Percentiles rank a stretch among this genome's conserved stretches.
phyloP scores from a whole-genome alignment of 306 rosid genomes.

The Casuarina glauca region DNA sequence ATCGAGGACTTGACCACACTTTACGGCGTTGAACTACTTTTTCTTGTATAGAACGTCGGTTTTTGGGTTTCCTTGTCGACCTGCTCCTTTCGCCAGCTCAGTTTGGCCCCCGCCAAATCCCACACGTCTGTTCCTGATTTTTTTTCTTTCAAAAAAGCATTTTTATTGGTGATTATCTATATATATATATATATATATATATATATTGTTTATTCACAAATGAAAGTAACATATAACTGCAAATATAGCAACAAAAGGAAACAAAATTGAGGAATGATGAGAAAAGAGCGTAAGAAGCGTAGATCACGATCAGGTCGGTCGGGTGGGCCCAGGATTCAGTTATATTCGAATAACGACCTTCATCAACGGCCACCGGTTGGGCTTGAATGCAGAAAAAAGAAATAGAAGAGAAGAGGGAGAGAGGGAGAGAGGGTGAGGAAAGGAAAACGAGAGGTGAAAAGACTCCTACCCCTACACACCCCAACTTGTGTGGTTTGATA shows the following conservation, averaged over 20 bases:
- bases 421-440: not conserved
- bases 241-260: too few relatives aligned
- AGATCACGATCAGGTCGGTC: not conserved
- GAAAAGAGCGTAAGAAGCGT: too few relatives aligned
- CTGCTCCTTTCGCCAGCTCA: slow-evolving; percentile 25
- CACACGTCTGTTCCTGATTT: slow-evolving; percentile 6
- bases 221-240: too few relatives aligned
- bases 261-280: too few relatives aligned
- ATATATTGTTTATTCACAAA: too few relatives aligned
- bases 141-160: too few relatives aligned
- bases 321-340: not conserved
- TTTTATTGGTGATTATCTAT: too few relatives aligned
- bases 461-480: not conserved
- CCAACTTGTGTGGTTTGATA: slow-evolving; percentile 39
- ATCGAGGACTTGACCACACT: not conserved
- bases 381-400: not conserved
- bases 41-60: not conserved
- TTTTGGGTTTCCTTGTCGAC: not conserved
- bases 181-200: too few relatives aligned
- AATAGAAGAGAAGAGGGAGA: not conserved
- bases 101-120: slow-evolving; percentile 14
- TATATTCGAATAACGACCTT: not conserved
- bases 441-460: not conserved
- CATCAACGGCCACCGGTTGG: not conserved
- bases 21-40: slow-evolving; percentile 6